Evolutionary conservation across 805 yeast species (phyloP).

Genomic region (Wickerhamomyces chambardii): DNA sequence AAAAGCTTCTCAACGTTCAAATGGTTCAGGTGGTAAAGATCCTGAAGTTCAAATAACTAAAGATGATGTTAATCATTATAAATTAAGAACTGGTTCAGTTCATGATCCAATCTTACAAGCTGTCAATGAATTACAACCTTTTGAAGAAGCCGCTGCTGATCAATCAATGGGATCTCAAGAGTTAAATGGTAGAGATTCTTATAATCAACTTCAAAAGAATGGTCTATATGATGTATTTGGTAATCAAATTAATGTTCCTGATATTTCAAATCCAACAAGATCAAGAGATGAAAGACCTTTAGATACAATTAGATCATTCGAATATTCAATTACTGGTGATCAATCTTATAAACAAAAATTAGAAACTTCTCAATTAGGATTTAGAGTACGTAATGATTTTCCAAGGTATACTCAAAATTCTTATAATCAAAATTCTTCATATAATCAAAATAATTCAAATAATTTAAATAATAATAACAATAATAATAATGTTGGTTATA

Average conservation of each 20-base stretch:
- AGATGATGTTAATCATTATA: slow-evolving; percentile 44
- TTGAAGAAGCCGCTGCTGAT: slow-evolving; percentile 48
- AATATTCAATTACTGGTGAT: slow-evolving; percentile 92
- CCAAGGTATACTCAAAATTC: slow-evolving; percentile 38
- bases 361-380: slow-evolving; percentile 73
- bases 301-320: slow-evolving; percentile 91
- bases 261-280: slow-evolving; percentile 89
- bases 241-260: slow-evolving; percentile 66
- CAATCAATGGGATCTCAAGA: slow-evolving; percentile 14
- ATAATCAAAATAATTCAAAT: too few relatives aligned
- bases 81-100: slow-evolving; percentile 58
- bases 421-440: slow-evolving; percentile 21
- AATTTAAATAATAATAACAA: slow-evolving; percentile 19
- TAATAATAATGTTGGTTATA: slow-evolving; percentile 12
- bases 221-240: slow-evolving; percentile 83
- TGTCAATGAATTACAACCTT: slow-evolving; percentile 93
- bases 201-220: slow-evolving; percentile 28
- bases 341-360: slow-evolving; percentile 66
- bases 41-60: slow-evolving; percentile 33
- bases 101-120: slow-evolving; percentile 92
- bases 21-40: slow-evolving; percentile 18
- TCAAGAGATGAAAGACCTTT: slow-evolving; percentile 92
- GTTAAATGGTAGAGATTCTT: slow-evolving; percentile 12
- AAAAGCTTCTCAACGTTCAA: slow-evolving; percentile 18
- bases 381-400: slow-evolving; percentile 77